Base-by-base conservation (phyloP, 768 basidiomycete genomes). In the Russula ochroleuca region DNA sequence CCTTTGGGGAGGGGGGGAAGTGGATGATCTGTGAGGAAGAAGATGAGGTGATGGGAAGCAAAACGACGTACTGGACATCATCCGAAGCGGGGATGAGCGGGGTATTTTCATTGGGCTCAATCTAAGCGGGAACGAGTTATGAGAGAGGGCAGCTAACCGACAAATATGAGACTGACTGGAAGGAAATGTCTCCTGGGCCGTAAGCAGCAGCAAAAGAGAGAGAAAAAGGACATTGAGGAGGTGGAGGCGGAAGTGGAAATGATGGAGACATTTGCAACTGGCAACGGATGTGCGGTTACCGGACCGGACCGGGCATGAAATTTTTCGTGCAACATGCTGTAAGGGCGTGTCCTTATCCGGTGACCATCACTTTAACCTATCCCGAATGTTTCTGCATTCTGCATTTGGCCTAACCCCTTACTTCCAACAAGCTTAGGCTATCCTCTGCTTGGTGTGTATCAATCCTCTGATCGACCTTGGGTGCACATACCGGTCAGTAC, bases 51-150 rank as follows among this genome's bases (percentile, higher is more conserved):
- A 47, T 47, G 14, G n/a, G 19, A 25, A 17, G 7, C 14, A 17
- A 19, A 25, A 21, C 13, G 11, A 72, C 73, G 54, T 33, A 75
- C 75, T 67, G 66, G 21, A 67, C 61, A 33, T 74, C 73, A 28
- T 72, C 68, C 13, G 70, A 58, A 15, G 74, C 62, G 15, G 71
- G 73, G 49, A 76, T 73, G 41, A 76, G 71, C 13, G 68, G 74
- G 21, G 74, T 73, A 51, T 62, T 67, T 67, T 75, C 75, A 59
- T 75, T 67, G 13, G 72, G 70, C 17, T 72, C 71, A 21, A 67
- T 67, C 70, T 73, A 52, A 21, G 40, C 3, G 59, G 38, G 23
- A 31, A 40, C 3, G 2, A 6, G 8, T 1, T 1, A 35, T 35
- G 35, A 35, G 35, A 35, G 35, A 37, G 5, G 37, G n/a, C 31